Evolutionary conservation across 164 flowering plant species (phyloP), one percentile per base, ranked within the genome.

Genomic region (Magnolia sinica): DNA sequence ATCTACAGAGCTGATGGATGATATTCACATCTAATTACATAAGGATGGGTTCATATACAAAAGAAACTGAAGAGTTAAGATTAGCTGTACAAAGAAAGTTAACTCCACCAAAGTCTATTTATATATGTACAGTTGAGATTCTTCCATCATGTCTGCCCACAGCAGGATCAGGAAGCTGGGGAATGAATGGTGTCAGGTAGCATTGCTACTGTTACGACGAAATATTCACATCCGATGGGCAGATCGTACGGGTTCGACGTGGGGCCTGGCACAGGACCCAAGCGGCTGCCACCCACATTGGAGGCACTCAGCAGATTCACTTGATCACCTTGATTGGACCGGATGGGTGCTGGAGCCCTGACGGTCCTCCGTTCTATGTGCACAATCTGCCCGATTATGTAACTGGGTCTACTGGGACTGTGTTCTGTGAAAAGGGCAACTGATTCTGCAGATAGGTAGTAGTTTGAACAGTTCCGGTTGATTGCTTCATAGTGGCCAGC

Each of bases 151-250:
- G 61, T 61, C 78, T 70, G 72, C 66, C 49, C 64, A 8, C 18
- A 55, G 73, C 67, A 58, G 72, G 76, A 68, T 71, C 65, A 9
- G 68, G 61, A 76, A 73, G 92, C 78, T 29, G 90, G 80, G 63
- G 96, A 87, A 90, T 87, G 96, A 88, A 90, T 88, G 77, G 94
- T 85, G 80, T 89, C 91, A 76, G 96, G 99, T 79, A 96, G 80
- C 98, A 96, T 96, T 7, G 98, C 98, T 69, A 94, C 89, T 59
- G 99, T 96, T 79, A 96, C 98, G 73, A 94, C 69, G 71, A 88
- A 96, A 79, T 89, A 96, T 82, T 96, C 98, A 86, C 90, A 91
- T 70, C 99, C 99, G 73, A 86, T 27, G 7, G 97, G 90, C 65
- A 94, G 94, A 71, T 88, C 88, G 68, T 87, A 94, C 1, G 97